Evolutionary conservation across 2,329 filamentous ascomycete species (phyloP), one percentile per base, ranked within the genome.

Genomic region (Teratosphaeriaceae sp.): DNA sequence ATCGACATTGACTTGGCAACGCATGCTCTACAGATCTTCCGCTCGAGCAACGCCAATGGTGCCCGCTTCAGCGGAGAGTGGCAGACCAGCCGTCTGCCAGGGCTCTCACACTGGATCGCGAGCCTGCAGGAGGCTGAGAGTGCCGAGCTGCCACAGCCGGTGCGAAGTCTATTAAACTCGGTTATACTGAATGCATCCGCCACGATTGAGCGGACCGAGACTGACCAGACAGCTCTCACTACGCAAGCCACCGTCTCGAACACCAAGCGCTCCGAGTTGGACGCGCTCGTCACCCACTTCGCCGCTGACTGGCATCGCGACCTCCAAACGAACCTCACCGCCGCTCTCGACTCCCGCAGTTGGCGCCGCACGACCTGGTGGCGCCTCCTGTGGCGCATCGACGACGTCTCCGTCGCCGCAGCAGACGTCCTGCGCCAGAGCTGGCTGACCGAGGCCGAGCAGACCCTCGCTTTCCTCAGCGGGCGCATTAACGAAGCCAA

Each of bases 301-400:
- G 82, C 88, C 0, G 82, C 90, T 56, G 71, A 72, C 18, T 87
- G 86, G 0, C 90, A 97, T 60, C 75, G 80, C 1, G 90, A 97
- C 64, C 74, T 97, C 6, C 85, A 88, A 49, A 76, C 84, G 39
- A 78, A 88, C 53, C 77, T 96, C 2, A 84, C 90, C 51, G 68
- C 79, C 34, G 88, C 87, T 0, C 90, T 96, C 54, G 71, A n/a
- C 0, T 80, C 85, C n/a, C 74, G 70, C 15, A 74, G 80, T 29
- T 96, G 90, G 90, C 77, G 79, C 20, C 83, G 85, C 49, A 71
- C 95, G 3, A 76, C 81, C 13, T 97, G 90, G 89, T 96, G 88
- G 84, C 94, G 94, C 62, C 75, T 97, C 0, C 88, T 95, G 60
- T 95, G 88, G 88, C 80, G 88, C 16, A 88, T 92, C 19, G 90